Evolutionary conservation across 1,139 yeast genomes (phyloP), one percentile per base, ranked within the genome.

Genomic region (Blastobotrys raffinosifermentans): DNA sequence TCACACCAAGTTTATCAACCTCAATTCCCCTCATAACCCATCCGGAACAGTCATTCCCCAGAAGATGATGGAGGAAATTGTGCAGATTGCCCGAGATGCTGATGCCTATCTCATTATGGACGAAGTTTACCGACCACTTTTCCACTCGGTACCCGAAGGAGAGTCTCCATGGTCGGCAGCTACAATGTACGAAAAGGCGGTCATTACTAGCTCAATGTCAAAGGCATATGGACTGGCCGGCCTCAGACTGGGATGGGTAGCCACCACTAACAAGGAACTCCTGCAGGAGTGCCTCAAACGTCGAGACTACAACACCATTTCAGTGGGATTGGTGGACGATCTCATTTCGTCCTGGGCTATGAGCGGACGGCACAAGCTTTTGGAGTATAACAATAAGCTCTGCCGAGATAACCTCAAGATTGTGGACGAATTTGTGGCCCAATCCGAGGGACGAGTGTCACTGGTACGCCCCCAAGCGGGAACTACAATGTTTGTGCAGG

Each of bases 211-310:
- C 4, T 71, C 77, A 2, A 67, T 69, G 57, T 73, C 79, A 20
- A 75, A 75, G 50, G 75, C 78, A 2, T 74, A 67, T 48, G 66
- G 78, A 0, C 55, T 73, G 39, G 80, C 80, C 4, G 80, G 80
- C 2, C 53, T 74, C 19, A 58, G 80, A 32, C 40, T 73, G 21
- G 80, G 80, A 4, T 75, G 80, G 80, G 55, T 74, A 9, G 70
- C 65, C 2, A 50, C 71, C 6, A 57, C 58, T 23, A 62, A 69
- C 46, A 43, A 45, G 17, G 35, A 39, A 1, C 48, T 71, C 9
- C 39, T 69, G 14, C 45, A 54, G 3, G 65, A 59, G 29, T 60
- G 72, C 19, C 55, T 60, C 33, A 55, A 63, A 10, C 66, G 70
- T 40, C 59, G 80, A 41, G 78, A 75, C 50, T 75, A 70, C 52